These are phyloP conservation scores for Lachancea thermotolerans DNA, from an alignment of 805 yeast genomes.

Conservation along the genomic window DNA sequence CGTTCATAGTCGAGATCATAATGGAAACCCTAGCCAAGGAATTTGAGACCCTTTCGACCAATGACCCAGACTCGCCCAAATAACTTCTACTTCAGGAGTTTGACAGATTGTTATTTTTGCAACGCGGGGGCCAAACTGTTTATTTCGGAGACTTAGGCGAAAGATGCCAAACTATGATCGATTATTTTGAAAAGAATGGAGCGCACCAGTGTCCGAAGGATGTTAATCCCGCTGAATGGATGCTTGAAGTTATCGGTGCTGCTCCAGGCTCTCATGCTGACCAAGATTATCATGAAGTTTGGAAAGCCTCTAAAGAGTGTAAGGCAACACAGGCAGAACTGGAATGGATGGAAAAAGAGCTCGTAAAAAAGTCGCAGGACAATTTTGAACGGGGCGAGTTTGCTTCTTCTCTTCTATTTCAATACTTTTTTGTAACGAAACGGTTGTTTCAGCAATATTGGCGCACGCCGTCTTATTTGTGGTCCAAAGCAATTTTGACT, in stretches of 20 bases:
- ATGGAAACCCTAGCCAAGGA: neutral
- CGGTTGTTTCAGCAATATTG: conserved; percentile 61
- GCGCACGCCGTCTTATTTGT: conserved; percentile 58
- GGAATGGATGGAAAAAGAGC: conserved; percentile 55
- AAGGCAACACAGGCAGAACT: conserved; percentile 53
- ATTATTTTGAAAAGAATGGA: conserved; percentile 61
- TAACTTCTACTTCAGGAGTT: conserved; percentile 53
- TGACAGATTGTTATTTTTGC: conserved; percentile 59
- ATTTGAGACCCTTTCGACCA: neutral
- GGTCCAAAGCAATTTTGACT: conserved; percentile 52
- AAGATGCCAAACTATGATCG: conserved; percentile 49
- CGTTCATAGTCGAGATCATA: too few relatives aligned
- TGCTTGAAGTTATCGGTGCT: conserved; percentile 80
- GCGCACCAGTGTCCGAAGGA: conserved; percentile 58
- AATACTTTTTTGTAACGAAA: conserved; percentile 39
- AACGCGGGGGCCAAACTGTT: conserved; percentile 72
- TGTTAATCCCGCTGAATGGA: conserved; percentile 88
- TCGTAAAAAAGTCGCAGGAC: conserved; percentile 34
- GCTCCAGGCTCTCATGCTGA: conserved; percentile 73
- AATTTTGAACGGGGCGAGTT: conserved; percentile 34
- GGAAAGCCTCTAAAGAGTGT: conserved; percentile 66
- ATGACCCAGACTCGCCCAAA: neutral
- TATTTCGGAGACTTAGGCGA: conserved; percentile 74
- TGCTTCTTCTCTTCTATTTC: conserved; percentile 39
- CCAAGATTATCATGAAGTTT: conserved; percentile 68